Percentiles rank a stretch among this genome's conserved stretches.
phyloP scores from a whole-genome alignment of 352 stramenopile species.

The Globisporangium splendens region DNA sequence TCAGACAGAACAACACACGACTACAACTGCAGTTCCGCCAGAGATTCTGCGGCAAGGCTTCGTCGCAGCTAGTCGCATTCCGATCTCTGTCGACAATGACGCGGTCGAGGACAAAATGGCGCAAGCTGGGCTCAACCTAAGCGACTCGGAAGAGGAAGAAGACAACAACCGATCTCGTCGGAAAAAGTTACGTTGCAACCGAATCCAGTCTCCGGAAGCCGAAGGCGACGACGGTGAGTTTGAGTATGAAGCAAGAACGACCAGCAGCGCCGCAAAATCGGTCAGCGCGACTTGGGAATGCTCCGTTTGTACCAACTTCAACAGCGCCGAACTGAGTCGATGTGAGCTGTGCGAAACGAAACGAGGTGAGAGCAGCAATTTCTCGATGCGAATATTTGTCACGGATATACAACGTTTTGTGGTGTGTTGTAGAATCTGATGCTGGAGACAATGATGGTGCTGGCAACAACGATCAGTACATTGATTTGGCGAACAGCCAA shows the following conservation, averaged over 20 bases:
- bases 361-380: constrained; percentile 1
- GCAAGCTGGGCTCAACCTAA: constrained; percentile 44
- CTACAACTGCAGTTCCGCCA: neutral
- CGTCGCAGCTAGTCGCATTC: constrained; percentile 6
- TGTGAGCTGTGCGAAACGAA: constrained; percentile 60
- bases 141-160: constrained; percentile 44
- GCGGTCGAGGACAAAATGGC: constrained; percentile 38
- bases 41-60: constrained; percentile 12
- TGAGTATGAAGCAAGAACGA: neutral
- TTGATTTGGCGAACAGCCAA: constrained; percentile 36
- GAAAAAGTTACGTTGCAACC: constrained; percentile 8
- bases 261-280: neutral
- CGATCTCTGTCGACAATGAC: constrained; percentile 17
- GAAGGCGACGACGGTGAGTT: constrained; percentile 15
- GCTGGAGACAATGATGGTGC: neutral
- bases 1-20: neutral
- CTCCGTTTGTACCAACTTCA: constrained; percentile 58
- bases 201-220: constrained; percentile 2
- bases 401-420: neutral
- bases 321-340: constrained; percentile 21
- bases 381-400: neutral
- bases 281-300: constrained; percentile 20
- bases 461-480: constrained; percentile 24
- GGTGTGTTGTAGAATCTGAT: constrained; percentile 2
- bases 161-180: constrained; percentile 12